A percentile compares a stretch with the other conserved stretches of the same genome.
Evolutionary conservation across 1,284 basidiomycete species (phyloP).

Genomic region (Fistulinella cinereoalba): DNA sequence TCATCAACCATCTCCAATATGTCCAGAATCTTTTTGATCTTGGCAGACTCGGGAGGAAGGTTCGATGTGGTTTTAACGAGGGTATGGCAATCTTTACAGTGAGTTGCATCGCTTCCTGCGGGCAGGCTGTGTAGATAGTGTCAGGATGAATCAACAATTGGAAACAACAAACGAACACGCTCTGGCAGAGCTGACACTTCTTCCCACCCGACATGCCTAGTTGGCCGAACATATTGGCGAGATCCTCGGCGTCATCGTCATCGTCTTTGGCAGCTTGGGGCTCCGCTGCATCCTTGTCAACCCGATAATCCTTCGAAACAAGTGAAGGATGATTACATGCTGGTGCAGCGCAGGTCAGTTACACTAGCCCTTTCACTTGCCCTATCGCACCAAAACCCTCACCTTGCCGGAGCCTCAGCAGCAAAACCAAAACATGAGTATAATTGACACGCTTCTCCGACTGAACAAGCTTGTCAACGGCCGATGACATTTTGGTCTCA

Average conservation of each 20-base stretch:
- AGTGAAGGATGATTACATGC: conserved; percentile 89
- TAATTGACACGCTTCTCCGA: conserved; percentile 60
- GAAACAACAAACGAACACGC: conserved; percentile 47
- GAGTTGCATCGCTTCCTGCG: conserved; percentile 38
- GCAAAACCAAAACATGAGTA: conserved; percentile 80
- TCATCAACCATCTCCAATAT: conserved; percentile 68
- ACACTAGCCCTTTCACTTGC: too few species aligned
- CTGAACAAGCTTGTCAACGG: conserved; percentile 70
- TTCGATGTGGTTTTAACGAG: conserved; percentile 43
- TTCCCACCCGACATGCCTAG: conserved; percentile 57
- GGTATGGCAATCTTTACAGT: conserved; percentile 61
- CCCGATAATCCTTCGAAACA: conserved; percentile 70
- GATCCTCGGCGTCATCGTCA: conserved; percentile 57
- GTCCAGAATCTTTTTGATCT: conserved; percentile 81
- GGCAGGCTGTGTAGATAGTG: conserved; percentile 36
- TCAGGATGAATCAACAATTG: conserved; percentile 4
- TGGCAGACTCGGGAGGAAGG: conserved; percentile 74
- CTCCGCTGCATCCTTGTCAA: conserved; percentile 73
- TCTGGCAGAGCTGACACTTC: conserved; percentile 77
- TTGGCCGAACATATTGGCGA: conserved; percentile 73
- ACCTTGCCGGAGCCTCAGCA: conserved; percentile 90
- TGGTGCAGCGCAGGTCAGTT: conserved; percentile 30
- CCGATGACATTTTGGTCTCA: conserved; percentile 69
- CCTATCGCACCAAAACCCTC: too few species aligned
- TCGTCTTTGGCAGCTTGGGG: conserved; percentile 53